A percentile compares a stretch with the other conserved stretches of the same genome.
phyloP scores from a whole-genome alignment of 2,329 filamentous ascomycete species.

The Daldinia eschscholtzii region DNA sequence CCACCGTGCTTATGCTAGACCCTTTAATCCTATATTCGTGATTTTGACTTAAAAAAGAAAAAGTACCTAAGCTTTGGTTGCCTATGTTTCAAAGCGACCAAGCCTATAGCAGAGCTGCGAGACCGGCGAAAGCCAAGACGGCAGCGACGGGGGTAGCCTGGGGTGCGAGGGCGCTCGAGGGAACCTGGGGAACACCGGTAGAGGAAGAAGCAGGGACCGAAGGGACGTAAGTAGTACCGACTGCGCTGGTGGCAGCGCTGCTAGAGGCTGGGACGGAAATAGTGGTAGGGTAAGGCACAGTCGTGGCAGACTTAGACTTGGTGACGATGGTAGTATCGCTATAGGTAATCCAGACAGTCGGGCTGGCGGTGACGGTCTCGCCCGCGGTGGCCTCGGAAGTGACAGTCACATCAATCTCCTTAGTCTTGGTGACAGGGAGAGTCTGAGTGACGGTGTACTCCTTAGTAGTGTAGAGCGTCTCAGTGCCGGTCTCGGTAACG shows the following conservation, averaged over 20 bases:
- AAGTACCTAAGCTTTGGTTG: background rate
- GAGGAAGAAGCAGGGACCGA: constrained; percentile 12
- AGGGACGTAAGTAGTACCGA: constrained; percentile 39
- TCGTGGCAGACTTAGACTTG: constrained; percentile 45
- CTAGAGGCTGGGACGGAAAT: constrained; percentile 31
- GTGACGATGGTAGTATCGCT: constrained; percentile 53
- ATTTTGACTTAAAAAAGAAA: background rate
- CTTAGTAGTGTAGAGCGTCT: constrained; percentile 56
- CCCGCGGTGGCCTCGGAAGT: constrained; percentile 54
- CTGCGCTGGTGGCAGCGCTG: constrained; percentile 29
- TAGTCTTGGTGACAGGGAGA: constrained; percentile 58
- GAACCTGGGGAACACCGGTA: constrained; percentile 24
- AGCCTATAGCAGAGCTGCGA: constrained; percentile 47
- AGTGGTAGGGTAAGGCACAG: constrained; percentile 43
- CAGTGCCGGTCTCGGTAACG: constrained; percentile 58
- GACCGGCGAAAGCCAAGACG: constrained; percentile 48
- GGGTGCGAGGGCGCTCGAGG: constrained; percentile 37
- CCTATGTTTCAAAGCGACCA: constrained; percentile 19
- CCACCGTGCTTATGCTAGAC: constrained; percentile 16
- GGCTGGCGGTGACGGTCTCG: constrained; percentile 54
- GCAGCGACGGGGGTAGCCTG: constrained; percentile 45
- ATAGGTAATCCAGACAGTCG: constrained; percentile 51
- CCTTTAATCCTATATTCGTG: background rate
- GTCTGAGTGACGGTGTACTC: constrained; percentile 56
- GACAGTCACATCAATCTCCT: constrained; percentile 57